These are phyloP conservation scores for Ensete ventricosum DNA, from an alignment of 176 grass and related monocot species.

Conservation along the genomic window DNA sequence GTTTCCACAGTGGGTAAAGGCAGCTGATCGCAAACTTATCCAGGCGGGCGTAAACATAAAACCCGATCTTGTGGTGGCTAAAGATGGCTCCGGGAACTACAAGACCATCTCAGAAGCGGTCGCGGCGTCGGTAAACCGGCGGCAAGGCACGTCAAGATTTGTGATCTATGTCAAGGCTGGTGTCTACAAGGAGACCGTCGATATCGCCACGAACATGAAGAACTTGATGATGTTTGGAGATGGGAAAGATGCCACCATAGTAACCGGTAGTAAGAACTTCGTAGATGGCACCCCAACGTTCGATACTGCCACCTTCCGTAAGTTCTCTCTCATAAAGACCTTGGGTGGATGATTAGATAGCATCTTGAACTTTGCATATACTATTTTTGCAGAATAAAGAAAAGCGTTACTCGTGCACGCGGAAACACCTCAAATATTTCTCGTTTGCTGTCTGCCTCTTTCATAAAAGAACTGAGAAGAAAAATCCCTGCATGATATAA, in stretches of 20 bases:
- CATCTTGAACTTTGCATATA: no score
- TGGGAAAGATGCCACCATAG: background rate
- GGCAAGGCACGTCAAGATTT: background rate
- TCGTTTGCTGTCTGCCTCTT: no score
- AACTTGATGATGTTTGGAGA: constrained; percentile 11
- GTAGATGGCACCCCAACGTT: constrained; percentile 4
- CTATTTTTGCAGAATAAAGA: no score
- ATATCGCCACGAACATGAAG: background rate
- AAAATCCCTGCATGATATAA: no score
- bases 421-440: no score
- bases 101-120: constrained; percentile 1
- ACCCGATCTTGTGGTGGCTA: constrained; percentile 15
- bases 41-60: background rate
- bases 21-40: constrained; percentile 11
- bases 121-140: background rate
- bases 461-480: no score
- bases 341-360: no score
- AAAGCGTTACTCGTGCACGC: no score
- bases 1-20: constrained; percentile 6
- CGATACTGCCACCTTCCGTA: background rate
- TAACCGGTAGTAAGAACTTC: constrained; percentile 2
- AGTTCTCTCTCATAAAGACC: background rate
- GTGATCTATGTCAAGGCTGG: constrained; percentile 7
- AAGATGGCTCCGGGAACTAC: constrained; percentile 6
- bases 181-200: background rate